A percentile compares a stretch with the other conserved stretches of the same genome.
phyloP scores from a whole-genome alignment of 805 yeast genomes.

The Kluyveromyces nonfermentans region DNA sequence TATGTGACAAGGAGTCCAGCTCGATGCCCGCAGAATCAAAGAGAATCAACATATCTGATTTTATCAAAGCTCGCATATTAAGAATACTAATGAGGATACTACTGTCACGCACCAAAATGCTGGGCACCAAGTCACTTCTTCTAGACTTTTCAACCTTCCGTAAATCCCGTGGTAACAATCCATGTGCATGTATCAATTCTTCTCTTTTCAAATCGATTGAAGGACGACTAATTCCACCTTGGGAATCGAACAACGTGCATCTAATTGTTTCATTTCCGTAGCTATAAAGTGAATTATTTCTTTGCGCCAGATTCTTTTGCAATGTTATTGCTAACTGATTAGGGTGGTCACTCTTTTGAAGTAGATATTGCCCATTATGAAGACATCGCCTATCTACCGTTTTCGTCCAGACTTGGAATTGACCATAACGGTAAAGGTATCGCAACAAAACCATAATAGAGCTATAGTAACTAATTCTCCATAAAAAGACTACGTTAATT shows the following conservation, averaged over 20 bases:
- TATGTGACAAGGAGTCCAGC: constrained; percentile 22
- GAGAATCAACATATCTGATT: constrained; percentile 60
- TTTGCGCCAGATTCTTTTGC: constrained; percentile 32
- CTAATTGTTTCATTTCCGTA: constrained; percentile 39
- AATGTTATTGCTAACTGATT: constrained; percentile 25
- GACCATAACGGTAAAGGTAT: not conserved
- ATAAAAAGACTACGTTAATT: not conserved
- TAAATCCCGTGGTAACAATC: constrained; percentile 79
- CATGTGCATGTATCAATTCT: constrained; percentile 62
- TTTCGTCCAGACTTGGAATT: not conserved
- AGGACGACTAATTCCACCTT: constrained; percentile 61
- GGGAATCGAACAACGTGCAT: constrained; percentile 70
- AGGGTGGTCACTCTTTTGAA: constrained; percentile 1
- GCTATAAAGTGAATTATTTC: constrained; percentile 27
- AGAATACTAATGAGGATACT: constrained; percentile 68
- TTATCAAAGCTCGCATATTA: constrained; percentile 73
- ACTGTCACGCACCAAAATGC: constrained; percentile 64
- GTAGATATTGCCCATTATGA: not conserved
- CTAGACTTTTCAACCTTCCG: constrained; percentile 73
- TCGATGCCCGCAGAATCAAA: constrained; percentile 45
- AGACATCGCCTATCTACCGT: not conserved
- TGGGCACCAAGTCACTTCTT: constrained; percentile 60
- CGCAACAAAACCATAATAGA: not conserved
- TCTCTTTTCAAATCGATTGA: constrained; percentile 67
- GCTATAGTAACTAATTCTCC: not conserved